Percentiles rank a stretch among this genome's conserved stretches.
These are phyloP conservation scores for Sclerospora graminicola DNA, from an alignment of 352 stramenopile genomes.

Conservation along the genomic window DNA sequence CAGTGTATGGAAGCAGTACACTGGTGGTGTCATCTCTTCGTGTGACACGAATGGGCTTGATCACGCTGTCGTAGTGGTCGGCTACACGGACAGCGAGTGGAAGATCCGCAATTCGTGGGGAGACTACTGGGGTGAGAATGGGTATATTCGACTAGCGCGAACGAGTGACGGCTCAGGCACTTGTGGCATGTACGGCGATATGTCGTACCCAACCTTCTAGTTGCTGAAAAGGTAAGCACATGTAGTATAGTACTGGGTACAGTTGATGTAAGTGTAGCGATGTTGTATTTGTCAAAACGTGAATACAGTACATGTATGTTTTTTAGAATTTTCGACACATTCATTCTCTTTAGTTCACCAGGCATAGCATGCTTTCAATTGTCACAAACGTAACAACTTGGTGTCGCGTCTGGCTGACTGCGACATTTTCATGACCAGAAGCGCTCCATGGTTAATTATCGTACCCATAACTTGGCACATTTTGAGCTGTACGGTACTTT, in stretches of 20 bases:
- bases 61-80: slow-evolving; percentile 95
- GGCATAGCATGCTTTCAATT: too few relatives aligned
- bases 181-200: slow-evolving; percentile 50
- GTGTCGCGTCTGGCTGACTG: too few relatives aligned
- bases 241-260: slow-evolving; percentile 2
- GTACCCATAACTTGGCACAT: too few relatives aligned
- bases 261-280: too few relatives aligned
- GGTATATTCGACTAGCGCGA: slow-evolving; percentile 90
- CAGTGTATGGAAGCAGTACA: slow-evolving; percentile 95
- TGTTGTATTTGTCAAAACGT: too few relatives aligned
- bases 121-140: slow-evolving; percentile 85
- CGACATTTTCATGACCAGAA: too few relatives aligned
- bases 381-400: too few relatives aligned
- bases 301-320: too few relatives aligned
- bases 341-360: too few relatives aligned
- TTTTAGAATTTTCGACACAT: too few relatives aligned
- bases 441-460: too few relatives aligned
- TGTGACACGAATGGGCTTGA: slow-evolving; percentile 86
- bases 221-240: slow-evolving; percentile 2
- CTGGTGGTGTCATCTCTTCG: slow-evolving; percentile 76
- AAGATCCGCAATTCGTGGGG: slow-evolving; percentile 99
- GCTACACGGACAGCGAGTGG: slow-evolving; percentile 88
- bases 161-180: slow-evolving; percentile 49
- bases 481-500: too few relatives aligned
- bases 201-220: slow-evolving; percentile 38